These are phyloP conservation scores for Favolaschia claudopus DNA, from an alignment of 768 basidiomycete species.

Conservation along the genomic window DNA sequence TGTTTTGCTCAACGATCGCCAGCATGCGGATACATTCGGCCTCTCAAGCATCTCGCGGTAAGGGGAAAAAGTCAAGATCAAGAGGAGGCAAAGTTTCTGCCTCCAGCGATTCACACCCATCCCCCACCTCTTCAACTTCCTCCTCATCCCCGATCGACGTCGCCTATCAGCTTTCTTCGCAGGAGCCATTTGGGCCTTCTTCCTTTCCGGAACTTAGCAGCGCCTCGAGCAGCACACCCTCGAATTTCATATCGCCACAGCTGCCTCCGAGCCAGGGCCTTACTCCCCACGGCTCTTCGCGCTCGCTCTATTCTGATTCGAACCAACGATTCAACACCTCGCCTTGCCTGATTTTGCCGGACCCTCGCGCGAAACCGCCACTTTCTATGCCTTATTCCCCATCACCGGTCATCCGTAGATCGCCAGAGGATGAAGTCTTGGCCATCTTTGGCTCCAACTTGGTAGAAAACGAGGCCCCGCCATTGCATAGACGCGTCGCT, in stretches of 20 bases:
- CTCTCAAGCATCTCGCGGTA: background rate
- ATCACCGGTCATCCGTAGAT: background rate
- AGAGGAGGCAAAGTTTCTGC: background rate
- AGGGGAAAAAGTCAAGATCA: slow-evolving; percentile 1
- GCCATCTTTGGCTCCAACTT: background rate
- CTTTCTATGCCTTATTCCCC: background rate
- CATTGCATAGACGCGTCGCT: slow-evolving; percentile 1
- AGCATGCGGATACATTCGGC: slow-evolving; percentile 11
- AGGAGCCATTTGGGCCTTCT: background rate
- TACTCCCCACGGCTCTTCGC: background rate
- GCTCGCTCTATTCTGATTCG: background rate
- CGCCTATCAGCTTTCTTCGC: background rate
- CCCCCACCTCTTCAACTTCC: background rate
- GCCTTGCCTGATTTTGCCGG: background rate
- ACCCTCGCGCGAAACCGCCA: background rate
- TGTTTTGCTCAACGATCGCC: background rate
- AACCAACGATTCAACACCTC: background rate
- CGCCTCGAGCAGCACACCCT: background rate
- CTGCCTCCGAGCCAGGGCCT: background rate
- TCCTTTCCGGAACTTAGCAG: slow-evolving; percentile 11
- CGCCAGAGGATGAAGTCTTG: background rate
- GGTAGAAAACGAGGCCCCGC: slow-evolving; percentile 2
- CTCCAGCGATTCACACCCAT: background rate
- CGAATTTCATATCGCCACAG: background rate
- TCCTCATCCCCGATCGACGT: background rate